A percentile compares a stretch with the other conserved stretches of the same genome.
These are phyloP conservation scores for Alternaria sp. DNA, from an alignment of 2,329 filamentous ascomycete species.

Conservation along the genomic window DNA sequence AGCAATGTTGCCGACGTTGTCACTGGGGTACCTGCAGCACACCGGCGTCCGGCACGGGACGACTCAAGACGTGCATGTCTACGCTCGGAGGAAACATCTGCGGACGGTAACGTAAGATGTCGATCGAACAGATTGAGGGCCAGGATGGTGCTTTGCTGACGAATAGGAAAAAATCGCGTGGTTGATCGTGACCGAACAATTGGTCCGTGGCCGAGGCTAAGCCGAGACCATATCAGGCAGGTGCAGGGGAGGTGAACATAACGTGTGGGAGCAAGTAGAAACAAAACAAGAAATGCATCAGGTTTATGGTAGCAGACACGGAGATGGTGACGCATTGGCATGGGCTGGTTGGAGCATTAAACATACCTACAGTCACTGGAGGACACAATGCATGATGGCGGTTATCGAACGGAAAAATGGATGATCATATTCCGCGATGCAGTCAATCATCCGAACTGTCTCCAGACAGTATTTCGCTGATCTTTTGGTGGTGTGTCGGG, in stretches of 20 bases:
- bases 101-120: constrained; percentile 4
- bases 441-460: constrained; percentile 34
- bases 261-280: background rate
- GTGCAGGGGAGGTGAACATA: constrained; percentile 15
- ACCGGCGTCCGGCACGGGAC: constrained; percentile 1
- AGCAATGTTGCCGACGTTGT: constrained; percentile 3
- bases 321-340: constrained; percentile 9
- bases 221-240: constrained; percentile 27
- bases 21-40: constrained; percentile 11
- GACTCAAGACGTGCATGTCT: constrained; percentile 6
- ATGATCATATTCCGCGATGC: background rate
- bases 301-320: background rate
- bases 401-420: constrained; percentile 6
- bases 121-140: constrained; percentile 14
- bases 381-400: constrained; percentile 5
- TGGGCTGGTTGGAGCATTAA: constrained; percentile 14
- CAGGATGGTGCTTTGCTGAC: background rate
- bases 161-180: constrained; percentile 18
- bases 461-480: constrained; percentile 37
- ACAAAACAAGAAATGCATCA: constrained; percentile 4
- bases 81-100: constrained; percentile 13
- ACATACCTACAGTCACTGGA: constrained; percentile 14
- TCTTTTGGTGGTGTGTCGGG: constrained; percentile 40
- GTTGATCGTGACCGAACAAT: constrained; percentile 15
- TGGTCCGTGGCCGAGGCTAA: constrained; percentile 21